Percentiles rank a stretch among this genome's conserved stretches.
These are phyloP conservation scores for Penicillium sp. DNA, from an alignment of 2,329 filamentous ascomycete genomes.

Conservation along the genomic window DNA sequence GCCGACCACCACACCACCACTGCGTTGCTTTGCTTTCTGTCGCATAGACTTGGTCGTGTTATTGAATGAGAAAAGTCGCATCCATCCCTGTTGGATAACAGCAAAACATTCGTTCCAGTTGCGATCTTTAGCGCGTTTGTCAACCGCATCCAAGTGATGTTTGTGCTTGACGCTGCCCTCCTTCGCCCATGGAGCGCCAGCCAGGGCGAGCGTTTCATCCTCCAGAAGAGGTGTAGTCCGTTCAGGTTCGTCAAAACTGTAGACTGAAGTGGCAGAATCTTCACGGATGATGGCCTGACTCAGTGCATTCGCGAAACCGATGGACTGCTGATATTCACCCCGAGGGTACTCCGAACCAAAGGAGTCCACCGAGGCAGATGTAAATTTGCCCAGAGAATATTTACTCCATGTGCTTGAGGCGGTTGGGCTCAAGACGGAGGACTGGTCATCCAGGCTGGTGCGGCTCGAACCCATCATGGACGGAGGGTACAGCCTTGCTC, in stretches of 20 bases:
- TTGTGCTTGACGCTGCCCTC: conserved; percentile 96
- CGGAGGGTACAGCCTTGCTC: conserved; percentile 66
- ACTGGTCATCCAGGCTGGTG: conserved; percentile 88
- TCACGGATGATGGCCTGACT: conserved; percentile 96
- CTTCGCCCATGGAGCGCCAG: conserved; percentile 96
- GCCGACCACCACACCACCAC: conserved; percentile 70
- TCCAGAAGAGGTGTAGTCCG: conserved; percentile 69
- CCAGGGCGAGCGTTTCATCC: conserved; percentile 86
- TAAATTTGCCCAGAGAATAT: conserved; percentile 84
- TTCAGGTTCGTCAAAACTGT: conserved; percentile 58
- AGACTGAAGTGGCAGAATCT: conserved; percentile 53
- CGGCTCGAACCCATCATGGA: conserved; percentile 85
- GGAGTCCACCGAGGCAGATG: conserved; percentile 88
- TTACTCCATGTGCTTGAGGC: conserved; percentile 94
- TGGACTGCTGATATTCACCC: conserved; percentile 88
- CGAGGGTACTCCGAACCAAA: conserved; percentile 72
- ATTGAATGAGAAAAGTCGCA: conserved; percentile 91
- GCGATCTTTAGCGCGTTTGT: conserved; percentile 89
- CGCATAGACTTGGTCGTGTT: conserved; percentile 67
- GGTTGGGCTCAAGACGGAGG: conserved; percentile 87
- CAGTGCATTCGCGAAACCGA: conserved; percentile 94
- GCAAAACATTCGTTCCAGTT: conserved; percentile 96
- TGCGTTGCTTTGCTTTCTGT: conserved; percentile 60
- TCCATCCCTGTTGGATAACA: conserved; percentile 89
- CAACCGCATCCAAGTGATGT: conserved; percentile 85